These are phyloP conservation scores for Kuraishia piskuri DNA, from an alignment of 805 yeast species.

Conservation along the genomic window DNA sequence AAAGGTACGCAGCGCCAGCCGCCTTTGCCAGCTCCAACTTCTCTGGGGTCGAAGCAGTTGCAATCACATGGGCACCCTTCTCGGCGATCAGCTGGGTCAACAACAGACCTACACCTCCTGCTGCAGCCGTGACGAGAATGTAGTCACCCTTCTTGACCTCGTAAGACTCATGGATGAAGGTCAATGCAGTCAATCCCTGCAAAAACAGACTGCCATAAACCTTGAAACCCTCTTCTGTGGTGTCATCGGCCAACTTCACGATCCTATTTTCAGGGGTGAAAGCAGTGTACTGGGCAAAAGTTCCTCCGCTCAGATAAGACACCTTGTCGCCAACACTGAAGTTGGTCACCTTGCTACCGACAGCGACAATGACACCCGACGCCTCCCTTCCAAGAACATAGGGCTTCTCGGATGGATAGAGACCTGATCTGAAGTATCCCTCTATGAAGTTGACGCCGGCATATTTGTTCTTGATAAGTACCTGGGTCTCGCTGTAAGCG, in stretches of 20 bases:
- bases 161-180: conserved; percentile 61
- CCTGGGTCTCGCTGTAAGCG: conserved; percentile 39
- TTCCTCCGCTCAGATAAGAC: conserved; percentile 39
- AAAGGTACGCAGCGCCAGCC: conserved; percentile 69
- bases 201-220: conserved; percentile 51
- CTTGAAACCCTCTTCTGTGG: conserved; percentile 41
- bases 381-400: conserved; percentile 64
- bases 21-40: conserved; percentile 58
- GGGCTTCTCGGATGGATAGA: conserved; percentile 59
- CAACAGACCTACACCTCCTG: conserved; percentile 86
- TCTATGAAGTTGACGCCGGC: conserved; percentile 84
- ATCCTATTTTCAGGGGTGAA: conserved; percentile 25
- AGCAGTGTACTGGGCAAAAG: conserved; percentile 73
- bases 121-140: conserved; percentile 83
- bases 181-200: conserved; percentile 75
- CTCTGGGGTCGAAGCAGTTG: conserved; percentile 70
- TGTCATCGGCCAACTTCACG: conserved; percentile 38
- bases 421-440: conserved; percentile 71
- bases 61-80: conserved; percentile 76
- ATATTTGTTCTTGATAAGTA: conserved; percentile 64
- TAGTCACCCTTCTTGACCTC: conserved; percentile 60
- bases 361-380: conserved; percentile 57
- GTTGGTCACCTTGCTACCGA: conserved; percentile 48
- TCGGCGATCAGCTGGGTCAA: conserved; percentile 53
- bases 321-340: conserved; percentile 65